These are phyloP conservation scores for Moniliella sp. DNA, from an alignment of 1,284 basidiomycete species.

Conservation along the genomic window DNA sequence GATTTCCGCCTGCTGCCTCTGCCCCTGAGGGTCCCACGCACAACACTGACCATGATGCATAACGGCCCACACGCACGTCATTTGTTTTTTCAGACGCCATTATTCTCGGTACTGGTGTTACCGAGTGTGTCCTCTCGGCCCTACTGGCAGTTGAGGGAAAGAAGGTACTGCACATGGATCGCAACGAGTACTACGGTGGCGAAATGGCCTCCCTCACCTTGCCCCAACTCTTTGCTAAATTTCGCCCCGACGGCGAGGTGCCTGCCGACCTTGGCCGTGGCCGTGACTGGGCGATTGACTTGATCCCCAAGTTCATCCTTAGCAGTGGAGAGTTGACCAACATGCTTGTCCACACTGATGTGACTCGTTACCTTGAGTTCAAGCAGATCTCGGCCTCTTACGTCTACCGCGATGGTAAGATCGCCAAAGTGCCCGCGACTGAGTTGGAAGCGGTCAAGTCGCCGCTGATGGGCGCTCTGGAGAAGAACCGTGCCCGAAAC, in stretches of 20 bases:
- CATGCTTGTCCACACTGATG: constrained; percentile 96
- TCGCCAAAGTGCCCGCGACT: constrained; percentile 91
- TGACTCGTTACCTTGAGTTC: constrained; percentile 95
- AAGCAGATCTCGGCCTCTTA: constrained; percentile 98
- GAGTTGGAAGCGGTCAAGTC: constrained; percentile 90
- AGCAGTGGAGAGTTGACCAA: constrained; percentile 89
- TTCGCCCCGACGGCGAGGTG: constrained; percentile 41
- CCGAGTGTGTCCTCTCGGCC: constrained; percentile 81
- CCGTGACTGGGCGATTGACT: constrained; percentile 31
- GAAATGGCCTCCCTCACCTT: constrained; percentile 92
- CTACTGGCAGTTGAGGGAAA: constrained; percentile 82
- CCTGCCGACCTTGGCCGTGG: constrained; percentile 39
- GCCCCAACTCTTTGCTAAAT: constrained; percentile 92
- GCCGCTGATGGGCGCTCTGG: constrained; percentile 89
- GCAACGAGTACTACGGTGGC: constrained; percentile 96
- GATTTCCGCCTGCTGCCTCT: too few species aligned
- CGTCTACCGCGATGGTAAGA: constrained; percentile 86
- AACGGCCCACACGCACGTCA: too few species aligned
- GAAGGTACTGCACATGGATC: constrained; percentile 97
- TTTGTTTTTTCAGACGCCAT: constrained; percentile 3
- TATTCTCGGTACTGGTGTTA: constrained; percentile 2
- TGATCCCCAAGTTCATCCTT: constrained; percentile 48
- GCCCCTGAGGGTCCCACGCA: too few species aligned
- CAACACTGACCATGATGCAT: too few species aligned
- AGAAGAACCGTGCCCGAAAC: constrained; percentile 92